Percentiles rank a stretch among this genome's conserved stretches.
Conservation (phyloP, 164 flowering plant species). For the Euptelea pleiosperma region DNA sequence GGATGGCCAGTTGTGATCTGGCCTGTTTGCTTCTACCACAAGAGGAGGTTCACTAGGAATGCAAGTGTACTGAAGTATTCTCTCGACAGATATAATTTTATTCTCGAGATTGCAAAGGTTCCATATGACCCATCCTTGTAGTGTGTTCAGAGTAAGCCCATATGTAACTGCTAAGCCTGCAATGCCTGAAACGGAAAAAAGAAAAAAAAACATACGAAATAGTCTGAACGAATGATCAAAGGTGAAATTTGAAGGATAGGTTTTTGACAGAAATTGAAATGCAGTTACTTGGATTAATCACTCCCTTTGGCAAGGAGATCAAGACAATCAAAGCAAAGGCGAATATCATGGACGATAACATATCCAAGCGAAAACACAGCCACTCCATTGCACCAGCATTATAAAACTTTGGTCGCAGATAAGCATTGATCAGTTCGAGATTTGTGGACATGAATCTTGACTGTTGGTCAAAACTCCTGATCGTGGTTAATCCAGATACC, state of each 20-base stretch:
- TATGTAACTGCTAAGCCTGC: conserved; percentile 54
- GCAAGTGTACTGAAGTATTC: conserved; percentile 26
- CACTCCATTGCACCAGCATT: conserved; percentile 37
- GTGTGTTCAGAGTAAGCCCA: conserved; percentile 41
- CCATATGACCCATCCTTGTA: conserved; percentile 34
- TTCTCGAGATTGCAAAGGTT: conserved; percentile 43
- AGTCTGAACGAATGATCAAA: too few relatives aligned
- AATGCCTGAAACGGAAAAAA: conserved; percentile 26
- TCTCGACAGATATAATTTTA: conserved; percentile 43
- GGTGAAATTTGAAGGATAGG: too few relatives aligned
- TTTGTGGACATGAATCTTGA: conserved; percentile 31
- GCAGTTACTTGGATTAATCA: conserved; percentile 37
- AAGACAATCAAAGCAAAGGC: conserved; percentile 35
- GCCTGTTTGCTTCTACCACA: conserved; percentile 24
- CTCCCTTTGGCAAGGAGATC: conserved; percentile 34
- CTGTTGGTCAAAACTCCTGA: conserved; percentile 42
- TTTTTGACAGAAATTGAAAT: too few relatives aligned
- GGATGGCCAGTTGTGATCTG: conserved; percentile 21
- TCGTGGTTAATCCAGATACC: conserved; percentile 40
- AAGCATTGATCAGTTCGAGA: conserved; percentile 24
- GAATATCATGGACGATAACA: conserved; percentile 36
- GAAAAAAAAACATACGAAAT: too few relatives aligned
- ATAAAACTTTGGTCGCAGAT: conserved; percentile 33
- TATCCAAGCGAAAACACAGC: conserved; percentile 44
- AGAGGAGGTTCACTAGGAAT: conserved; percentile 32